Evolutionary conservation across 257 asterid species (phyloP), one percentile per base, ranked within the genome.

Genomic region (Mentha longifolia): DNA sequence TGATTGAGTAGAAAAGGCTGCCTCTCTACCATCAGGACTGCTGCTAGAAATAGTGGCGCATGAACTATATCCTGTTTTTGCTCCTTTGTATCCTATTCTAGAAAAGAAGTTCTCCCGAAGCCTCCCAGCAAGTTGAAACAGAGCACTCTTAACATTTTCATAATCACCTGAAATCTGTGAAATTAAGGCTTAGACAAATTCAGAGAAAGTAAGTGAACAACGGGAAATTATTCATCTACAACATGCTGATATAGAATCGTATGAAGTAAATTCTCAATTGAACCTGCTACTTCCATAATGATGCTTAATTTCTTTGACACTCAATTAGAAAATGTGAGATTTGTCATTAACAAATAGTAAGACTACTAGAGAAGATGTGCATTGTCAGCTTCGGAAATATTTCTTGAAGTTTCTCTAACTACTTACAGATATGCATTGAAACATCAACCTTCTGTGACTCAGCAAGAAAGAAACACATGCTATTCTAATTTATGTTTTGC

Each of bases 71-170:
- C 10, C 49, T 22, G 13, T 47, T 60, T 54, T 74, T 58, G 77
- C 72, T 81, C 73, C 85, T 66, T 62, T 76, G 64, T 74, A 60
- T 45, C 61, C 72, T 56, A 31, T 46, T 50, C 74, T 64, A 16
- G 81, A 73, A 70, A 87, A 87, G 69, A 80, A 67, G 28, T 49
- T 65, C 46, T 80, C 78, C 78, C 85, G 77, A 62, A 87, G 82
- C 75, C 78, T 85, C 65, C 89, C 88, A 73, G 89, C 82, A 82
- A 87, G 61, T 82, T 80, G 89, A 76, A 78, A 75, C 19, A 87
- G 80, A 59, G 94, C 84, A 11, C 65, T 74, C 82, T 82, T 85
- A 54, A 87, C 94, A 55, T 71, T 82, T 28, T 80, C 87, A 70
- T 72, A 82, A 39, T 80, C 76, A 42, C 94, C 89, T 31, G 74